A percentile compares a stretch with the other conserved stretches of the same genome.
These are phyloP conservation scores for Colletotrichum sp. DNA, from an alignment of 2,329 filamentous ascomycete species.

Conservation along the genomic window DNA sequence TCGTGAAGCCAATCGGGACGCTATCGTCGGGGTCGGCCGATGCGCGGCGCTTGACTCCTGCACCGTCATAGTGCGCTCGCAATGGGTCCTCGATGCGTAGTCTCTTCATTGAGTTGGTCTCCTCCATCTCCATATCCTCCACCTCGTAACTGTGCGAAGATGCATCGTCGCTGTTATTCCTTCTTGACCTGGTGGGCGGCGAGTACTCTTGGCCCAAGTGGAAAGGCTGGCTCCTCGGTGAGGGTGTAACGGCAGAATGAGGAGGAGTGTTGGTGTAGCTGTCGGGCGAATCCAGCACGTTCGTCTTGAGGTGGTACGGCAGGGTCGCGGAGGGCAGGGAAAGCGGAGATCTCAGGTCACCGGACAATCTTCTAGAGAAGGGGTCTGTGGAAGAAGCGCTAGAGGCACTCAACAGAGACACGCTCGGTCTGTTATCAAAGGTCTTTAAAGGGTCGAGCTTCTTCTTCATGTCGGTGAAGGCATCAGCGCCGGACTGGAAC, in stretches of 20 bases:
- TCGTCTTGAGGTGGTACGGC: constrained; percentile 38
- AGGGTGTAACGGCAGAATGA: constrained; percentile 53
- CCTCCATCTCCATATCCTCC: constrained; percentile 57
- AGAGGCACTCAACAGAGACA: constrained; percentile 45
- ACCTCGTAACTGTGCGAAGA: constrained; percentile 49
- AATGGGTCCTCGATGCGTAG: constrained; percentile 53
- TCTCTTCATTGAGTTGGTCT: constrained; percentile 54
- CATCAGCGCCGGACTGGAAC: constrained; percentile 49
- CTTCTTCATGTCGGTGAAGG: constrained; percentile 59
- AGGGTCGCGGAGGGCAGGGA: constrained; percentile 47
- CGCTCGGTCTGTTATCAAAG: constrained; percentile 47
- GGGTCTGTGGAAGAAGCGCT: constrained; percentile 41
- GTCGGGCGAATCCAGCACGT: constrained; percentile 48
- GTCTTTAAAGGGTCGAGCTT: constrained; percentile 57
- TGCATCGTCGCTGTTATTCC: constrained; percentile 59
- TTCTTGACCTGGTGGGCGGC: constrained; percentile 46
- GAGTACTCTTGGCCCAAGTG: constrained; percentile 48
- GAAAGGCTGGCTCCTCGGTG: constrained; percentile 43
- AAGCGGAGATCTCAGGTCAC: constrained; percentile 48
- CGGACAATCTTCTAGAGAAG: constrained; percentile 37
- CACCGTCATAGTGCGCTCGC: constrained; percentile 40
- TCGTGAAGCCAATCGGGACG: constrained; percentile 28
- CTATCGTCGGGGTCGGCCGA: constrained; percentile 57
- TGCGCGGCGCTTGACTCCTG: constrained; percentile 60
- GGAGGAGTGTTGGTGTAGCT: constrained; percentile 52